Conservation (phyloP, 371 early-diverging fungal genomes). For the Synchytrium microbalum region DNA sequence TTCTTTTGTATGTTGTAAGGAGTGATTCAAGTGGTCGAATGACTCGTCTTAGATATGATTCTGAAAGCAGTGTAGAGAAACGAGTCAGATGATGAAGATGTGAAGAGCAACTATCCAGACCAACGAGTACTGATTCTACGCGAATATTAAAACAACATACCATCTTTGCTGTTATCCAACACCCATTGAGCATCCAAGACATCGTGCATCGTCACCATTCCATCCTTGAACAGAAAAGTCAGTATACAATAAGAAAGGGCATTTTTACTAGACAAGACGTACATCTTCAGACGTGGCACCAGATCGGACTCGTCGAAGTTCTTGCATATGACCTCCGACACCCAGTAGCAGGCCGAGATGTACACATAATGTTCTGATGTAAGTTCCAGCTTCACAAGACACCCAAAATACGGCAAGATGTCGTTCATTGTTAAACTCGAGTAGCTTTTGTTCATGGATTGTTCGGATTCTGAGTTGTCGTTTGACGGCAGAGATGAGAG, state of each 20-base stretch:
- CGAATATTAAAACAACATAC: constrained; percentile 28
- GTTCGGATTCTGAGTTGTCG: constrained; percentile 99
- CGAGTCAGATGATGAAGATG: not conserved
- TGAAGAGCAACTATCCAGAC: not conserved
- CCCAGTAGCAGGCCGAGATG: constrained; percentile 97
- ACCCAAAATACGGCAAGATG: constrained; percentile 97
- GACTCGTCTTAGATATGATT: constrained; percentile 88
- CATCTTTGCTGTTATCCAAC: constrained; percentile 94
- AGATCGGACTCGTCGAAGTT: constrained; percentile 96
- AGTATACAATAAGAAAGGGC: constrained; percentile 5
- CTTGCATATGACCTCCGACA: constrained; percentile 99
- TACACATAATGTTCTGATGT: constrained; percentile 98
- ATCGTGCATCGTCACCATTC: constrained; percentile 98
- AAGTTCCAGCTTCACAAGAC: constrained; percentile 99
- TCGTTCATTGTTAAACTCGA: constrained; percentile 95
- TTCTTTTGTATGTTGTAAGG: constrained; percentile 90
- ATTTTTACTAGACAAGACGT: constrained; percentile 14
- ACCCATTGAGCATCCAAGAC: constrained; percentile 98
- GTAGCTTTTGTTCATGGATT: constrained; percentile 90
- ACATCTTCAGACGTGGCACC: constrained; percentile 87
- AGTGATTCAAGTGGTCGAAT: constrained; percentile 96
- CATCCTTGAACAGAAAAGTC: constrained; percentile 48
- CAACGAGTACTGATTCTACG: not conserved
- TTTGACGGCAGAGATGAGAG: constrained; percentile 99
- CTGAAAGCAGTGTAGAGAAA: constrained; percentile 15